Base-by-base conservation (phyloP, 163 green algal species). In the Scenedesmus sp. region DNA sequence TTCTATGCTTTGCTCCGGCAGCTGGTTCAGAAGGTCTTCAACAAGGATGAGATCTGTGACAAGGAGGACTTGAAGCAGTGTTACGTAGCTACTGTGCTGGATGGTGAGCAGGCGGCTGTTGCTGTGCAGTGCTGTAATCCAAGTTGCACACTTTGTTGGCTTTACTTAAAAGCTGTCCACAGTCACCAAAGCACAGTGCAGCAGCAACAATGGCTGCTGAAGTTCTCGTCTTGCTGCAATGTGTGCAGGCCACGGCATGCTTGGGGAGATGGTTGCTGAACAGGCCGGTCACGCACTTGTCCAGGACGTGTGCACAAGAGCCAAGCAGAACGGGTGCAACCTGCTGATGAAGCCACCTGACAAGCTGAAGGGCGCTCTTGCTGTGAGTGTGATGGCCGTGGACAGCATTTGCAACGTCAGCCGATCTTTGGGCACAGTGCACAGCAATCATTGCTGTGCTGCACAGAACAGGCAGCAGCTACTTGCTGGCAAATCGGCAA, bases 211-310 rank as follows among this genome's bases (percentile, higher is more conserved):
- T 16, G 12, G 51, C 51, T 24, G 61, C 61, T 73, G 61, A 37
- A 37, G 20, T 26, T 33, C 81, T 76, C n/a, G 16, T 53, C 5
- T 26, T 49, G 30, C 81, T 18, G 22, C 26, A 56, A 46, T 24
- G 56, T 49, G 20, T 81, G 37, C 89, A 94, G 95, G 95, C 0
- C 96, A 97, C 59, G 96, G 96, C 15, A 95, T 97, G 80, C 87
- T 97, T 0, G 96, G 96, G 0, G 96, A 97, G 87, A 68, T 93
- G 18, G 89, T 92, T 0, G 93, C 96, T 0, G 80, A 81, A 13
- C 84, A 92, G 9, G 94, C 94, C 0, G 94, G 94, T 24, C 86
- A 90, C 15, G 90, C 92, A 26, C 86, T 97, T 24, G 70, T 96
- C 15, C 42, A 87, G 0, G 73, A 92, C n/a, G 76, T 96, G 9